phyloP scores from a whole-genome alignment of 805 yeast genomes.

The Monosporozyma siamensis region DNA sequence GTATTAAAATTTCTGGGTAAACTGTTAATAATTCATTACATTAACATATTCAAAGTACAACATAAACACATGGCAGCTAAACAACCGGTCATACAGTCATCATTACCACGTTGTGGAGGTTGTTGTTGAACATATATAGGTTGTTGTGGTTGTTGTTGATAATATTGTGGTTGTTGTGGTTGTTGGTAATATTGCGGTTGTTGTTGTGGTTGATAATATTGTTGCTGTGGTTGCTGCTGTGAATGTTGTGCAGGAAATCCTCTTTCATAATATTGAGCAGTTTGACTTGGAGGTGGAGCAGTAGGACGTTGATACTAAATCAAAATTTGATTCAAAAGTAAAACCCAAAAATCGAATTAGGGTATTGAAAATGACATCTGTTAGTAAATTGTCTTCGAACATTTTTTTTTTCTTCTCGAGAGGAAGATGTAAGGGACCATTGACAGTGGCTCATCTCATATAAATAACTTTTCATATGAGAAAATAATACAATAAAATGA shows the following conservation, averaged over 20 bases:
- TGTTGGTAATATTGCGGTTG: constrained; percentile 31
- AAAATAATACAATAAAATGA: not conserved
- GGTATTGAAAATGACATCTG: too few species aligned
- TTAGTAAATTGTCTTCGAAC: too few species aligned
- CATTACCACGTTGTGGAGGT: constrained; percentile 27
- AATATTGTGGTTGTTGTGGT: constrained; percentile 8
- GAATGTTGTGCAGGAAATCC: constrained; percentile 9
- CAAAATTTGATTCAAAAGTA: not conserved
- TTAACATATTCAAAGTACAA: constrained; percentile 42
- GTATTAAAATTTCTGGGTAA: too few species aligned
- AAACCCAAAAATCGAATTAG: too few species aligned
- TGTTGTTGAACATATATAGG: constrained; percentile 43
- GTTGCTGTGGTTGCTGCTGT: constrained; percentile 33
- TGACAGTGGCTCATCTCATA: too few species aligned
- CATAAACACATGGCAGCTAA: constrained; percentile 44
- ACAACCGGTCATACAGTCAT: constrained; percentile 40
- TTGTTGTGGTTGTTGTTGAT: constrained; percentile 38
- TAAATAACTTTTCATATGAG: too few species aligned
- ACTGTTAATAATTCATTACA: constrained; percentile 15
- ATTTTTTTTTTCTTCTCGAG: too few species aligned
- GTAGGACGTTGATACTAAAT: constrained; percentile 21
- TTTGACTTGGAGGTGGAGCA: constrained; percentile 22
- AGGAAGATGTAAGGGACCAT: too few species aligned
- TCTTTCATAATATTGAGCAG: constrained; percentile 4
- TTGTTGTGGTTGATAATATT: constrained; percentile 33